Evolutionary conservation across 116 monocot species (phyloP).

Genomic region (Dioscorea cayenensis): DNA sequence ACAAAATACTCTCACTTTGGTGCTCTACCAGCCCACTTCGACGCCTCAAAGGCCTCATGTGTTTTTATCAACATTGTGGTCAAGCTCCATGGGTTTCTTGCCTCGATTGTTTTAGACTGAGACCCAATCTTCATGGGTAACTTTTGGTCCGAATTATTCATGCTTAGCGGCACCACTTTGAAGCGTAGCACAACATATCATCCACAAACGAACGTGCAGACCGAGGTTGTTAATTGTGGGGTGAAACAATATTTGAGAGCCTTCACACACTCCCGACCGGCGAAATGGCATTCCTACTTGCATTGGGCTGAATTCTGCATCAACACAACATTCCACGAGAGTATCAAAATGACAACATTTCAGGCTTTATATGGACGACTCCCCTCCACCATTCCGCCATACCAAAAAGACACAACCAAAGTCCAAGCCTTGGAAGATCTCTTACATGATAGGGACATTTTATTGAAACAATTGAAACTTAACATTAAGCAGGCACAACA

Average conservation of each 20-base stretch:
- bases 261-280: too few relatives aligned
- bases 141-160: conserved; percentile 15
- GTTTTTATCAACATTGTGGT: too few relatives aligned
- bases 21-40: too few relatives aligned
- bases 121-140: conserved; percentile 9
- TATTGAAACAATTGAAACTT: too few relatives aligned
- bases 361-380: neutral
- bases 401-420: too few relatives aligned
- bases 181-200: conserved; percentile 12
- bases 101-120: conserved; percentile 7
- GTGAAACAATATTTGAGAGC: conserved; percentile 11
- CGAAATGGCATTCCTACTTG: neutral
- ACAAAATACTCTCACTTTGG: too few relatives aligned
- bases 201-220: conserved; percentile 15
- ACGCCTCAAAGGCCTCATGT: too few relatives aligned
- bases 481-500: too few relatives aligned
- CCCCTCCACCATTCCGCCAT: neutral
- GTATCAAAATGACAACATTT: conserved; percentile 15
- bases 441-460: too few relatives aligned
- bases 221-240: conserved; percentile 3
- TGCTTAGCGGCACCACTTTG: neutral
- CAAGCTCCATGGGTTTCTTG: too few relatives aligned
- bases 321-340: too few relatives aligned
- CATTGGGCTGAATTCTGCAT: conserved; percentile 17
- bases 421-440: too few relatives aligned